Evolutionary conservation across 75 land plant genomes (phyloP).

Genomic region (Sequoia sempervirens): DNA sequence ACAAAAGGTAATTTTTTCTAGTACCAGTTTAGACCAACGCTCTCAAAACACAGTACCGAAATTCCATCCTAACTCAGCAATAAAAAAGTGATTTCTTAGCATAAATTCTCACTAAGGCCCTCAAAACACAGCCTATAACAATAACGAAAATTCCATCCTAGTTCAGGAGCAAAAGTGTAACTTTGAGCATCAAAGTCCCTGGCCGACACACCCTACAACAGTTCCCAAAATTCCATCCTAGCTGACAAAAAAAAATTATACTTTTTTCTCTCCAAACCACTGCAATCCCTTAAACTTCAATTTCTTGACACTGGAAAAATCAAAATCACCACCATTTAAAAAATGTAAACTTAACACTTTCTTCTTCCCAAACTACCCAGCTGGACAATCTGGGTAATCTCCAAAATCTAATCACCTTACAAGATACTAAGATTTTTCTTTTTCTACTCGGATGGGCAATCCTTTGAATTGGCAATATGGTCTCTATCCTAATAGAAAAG

Average conservation of each 20-base stretch:
- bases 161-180: background rate
- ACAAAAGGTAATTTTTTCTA: background rate
- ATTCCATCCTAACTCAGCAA: background rate
- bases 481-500: background rate
- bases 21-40: too few relatives aligned
- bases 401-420: background rate
- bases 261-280: background rate
- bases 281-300: background rate
- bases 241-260: background rate
- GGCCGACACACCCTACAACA: background rate
- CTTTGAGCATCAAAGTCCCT: background rate
- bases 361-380: background rate
- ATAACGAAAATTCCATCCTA: background rate
- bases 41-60: background rate
- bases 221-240: background rate
- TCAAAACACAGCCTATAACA: background rate
- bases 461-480: background rate
- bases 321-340: background rate
- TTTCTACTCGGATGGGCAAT: background rate
- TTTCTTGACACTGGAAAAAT: background rate
- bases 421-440: background rate
- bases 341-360: background rate
- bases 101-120: background rate
- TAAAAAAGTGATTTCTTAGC: background rate
- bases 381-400: background rate